Percentiles rank a stretch among this genome's conserved stretches.
Conservation (phyloP, 441 rosid genomes). For the Populus trichocarpa region DNA sequence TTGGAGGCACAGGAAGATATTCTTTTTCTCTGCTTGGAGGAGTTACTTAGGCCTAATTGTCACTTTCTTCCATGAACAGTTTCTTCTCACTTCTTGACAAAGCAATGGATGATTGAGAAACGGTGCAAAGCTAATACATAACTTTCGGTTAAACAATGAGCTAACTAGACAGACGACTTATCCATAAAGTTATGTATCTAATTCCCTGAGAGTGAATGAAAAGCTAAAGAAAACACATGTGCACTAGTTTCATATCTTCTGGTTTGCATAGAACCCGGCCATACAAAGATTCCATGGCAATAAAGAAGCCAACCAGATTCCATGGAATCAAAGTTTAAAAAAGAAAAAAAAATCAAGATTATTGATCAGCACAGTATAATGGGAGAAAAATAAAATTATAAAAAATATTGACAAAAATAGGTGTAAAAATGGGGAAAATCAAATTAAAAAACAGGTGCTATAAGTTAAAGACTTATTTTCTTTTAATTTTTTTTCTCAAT, state of each 20-base stretch:
- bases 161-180: neutral
- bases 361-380: too few relatives aligned
- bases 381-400: too few relatives aligned
- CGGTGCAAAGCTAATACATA: neutral
- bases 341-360: neutral
- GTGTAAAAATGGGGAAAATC: too few relatives aligned
- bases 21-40: conserved; percentile 13
- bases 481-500: too few relatives aligned
- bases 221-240: neutral
- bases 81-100: conserved; percentile 14
- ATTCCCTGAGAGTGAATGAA: neutral
- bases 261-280: neutral
- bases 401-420: too few relatives aligned
- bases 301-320: neutral
- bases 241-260: neutral
- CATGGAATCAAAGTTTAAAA: neutral
- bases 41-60: neutral
- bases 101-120: conserved; percentile 29
- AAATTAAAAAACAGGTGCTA: too few relatives aligned
- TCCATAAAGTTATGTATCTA: neutral
- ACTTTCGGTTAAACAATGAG: neutral
- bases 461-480: too few relatives aligned
- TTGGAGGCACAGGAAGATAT: conserved; percentile 19
- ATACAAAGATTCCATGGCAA: neutral
- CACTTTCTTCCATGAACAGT: neutral